Percentiles rank a stretch among this genome's conserved stretches.
phyloP scores from a whole-genome alignment of 1,284 basidiomycete genomes.

The Erythrobasidium hasegawianum region DNA sequence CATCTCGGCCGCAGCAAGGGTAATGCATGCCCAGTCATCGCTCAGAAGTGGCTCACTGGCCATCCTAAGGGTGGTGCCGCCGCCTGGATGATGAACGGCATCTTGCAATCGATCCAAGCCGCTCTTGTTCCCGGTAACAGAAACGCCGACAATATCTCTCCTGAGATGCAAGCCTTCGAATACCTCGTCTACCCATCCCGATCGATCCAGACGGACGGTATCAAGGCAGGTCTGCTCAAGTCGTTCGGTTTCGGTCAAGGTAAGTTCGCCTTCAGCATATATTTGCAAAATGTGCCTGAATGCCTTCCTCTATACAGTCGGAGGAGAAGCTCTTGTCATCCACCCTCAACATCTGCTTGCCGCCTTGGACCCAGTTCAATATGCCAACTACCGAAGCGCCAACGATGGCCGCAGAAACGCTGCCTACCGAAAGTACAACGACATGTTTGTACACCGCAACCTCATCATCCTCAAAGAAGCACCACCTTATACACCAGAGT shows the following conservation, averaged over 20 bases:
- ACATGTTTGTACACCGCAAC: conserved; percentile 82
- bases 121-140: conserved; percentile 93
- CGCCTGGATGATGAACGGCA: conserved; percentile 90
- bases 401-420: conserved; percentile 67
- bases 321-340: conserved; percentile 81
- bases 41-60: conserved; percentile 93
- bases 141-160: conserved; percentile 71
- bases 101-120: conserved; percentile 77
- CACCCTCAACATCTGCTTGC: conserved; percentile 90
- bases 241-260: conserved; percentile 97
- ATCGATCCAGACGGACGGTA: conserved; percentile 82
- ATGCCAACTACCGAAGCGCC: conserved; percentile 68
- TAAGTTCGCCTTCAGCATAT: conserved; percentile 11
- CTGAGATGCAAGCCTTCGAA: conserved; percentile 82
- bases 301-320: too few species aligned
- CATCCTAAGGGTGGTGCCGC: conserved; percentile 97
- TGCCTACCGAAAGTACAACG: conserved; percentile 88
- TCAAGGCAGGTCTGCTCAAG: conserved; percentile 62
- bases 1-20: conserved; percentile 81
- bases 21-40: conserved; percentile 93
- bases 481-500: conserved; percentile 82
- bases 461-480: conserved; percentile 93
- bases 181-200: conserved; percentile 96
- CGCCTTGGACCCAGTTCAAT: conserved; percentile 67
- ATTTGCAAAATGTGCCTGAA: background rate